phyloP scores from a whole-genome alignment of 257 asterid species.

The Solanum microdontum region DNA sequence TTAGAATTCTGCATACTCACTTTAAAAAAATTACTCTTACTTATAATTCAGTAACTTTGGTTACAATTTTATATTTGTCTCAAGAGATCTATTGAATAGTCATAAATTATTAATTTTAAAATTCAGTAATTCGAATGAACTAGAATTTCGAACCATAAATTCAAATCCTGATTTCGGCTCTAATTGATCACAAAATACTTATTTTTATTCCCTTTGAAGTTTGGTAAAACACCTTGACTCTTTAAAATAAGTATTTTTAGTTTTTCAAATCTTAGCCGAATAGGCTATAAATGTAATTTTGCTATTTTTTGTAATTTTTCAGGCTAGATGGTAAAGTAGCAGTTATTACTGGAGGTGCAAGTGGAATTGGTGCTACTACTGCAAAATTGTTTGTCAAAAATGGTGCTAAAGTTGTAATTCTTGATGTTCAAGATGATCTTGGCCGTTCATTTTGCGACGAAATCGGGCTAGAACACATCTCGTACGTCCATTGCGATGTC shows the following conservation, averaged over 20 bases:
- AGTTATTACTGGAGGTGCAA: constrained; percentile 28
- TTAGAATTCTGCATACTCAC: background rate
- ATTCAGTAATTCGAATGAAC: background rate
- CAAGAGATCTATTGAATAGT: background rate
- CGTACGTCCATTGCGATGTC: constrained; percentile 32
- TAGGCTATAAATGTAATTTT: background rate
- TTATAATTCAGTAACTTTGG: background rate
- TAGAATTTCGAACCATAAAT: background rate
- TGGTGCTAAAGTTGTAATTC: constrained; percentile 35
- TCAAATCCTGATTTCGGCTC: no score
- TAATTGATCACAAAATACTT: background rate
- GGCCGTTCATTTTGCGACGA: constrained; percentile 6
- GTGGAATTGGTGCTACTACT: constrained; percentile 21
- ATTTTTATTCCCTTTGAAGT: background rate
- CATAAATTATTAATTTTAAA: background rate
- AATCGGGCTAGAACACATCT: constrained; percentile 3
- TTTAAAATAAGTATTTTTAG: background rate
- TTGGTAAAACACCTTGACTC: background rate
- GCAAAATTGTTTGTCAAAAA: constrained; percentile 12
- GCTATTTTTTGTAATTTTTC: background rate
- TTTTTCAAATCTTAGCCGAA: background rate
- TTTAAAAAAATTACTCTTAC: background rate
- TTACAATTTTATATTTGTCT: background rate
- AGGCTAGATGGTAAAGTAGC: constrained; percentile 29
- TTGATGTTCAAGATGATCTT: constrained; percentile 25